phyloP scores from a whole-genome alignment of 345 rosid genomes.

The Aethionema arabicum region DNA sequence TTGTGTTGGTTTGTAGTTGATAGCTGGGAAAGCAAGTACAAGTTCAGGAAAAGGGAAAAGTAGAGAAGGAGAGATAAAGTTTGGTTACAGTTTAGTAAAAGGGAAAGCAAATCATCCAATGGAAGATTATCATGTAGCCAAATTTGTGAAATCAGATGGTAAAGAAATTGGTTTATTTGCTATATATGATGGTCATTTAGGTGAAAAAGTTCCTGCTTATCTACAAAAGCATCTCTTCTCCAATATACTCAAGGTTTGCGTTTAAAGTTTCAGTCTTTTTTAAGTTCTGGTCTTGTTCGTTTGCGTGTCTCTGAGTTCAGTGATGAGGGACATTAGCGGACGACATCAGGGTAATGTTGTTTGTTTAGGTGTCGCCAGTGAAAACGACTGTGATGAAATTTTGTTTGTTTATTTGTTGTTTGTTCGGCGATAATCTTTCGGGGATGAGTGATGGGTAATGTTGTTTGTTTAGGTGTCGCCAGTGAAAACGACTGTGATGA shows the following conservation, averaged over 20 bases:
- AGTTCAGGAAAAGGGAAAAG: conserved; percentile 65
- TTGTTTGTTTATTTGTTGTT: too few species aligned
- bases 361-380: too few species aligned
- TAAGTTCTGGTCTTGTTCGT: background rate
- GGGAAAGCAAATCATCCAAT: conserved; percentile 81
- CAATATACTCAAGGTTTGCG: conserved; percentile 57
- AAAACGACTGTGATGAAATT: too few species aligned
- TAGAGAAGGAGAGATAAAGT: conserved; percentile 47
- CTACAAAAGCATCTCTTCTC: conserved; percentile 61
- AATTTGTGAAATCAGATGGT: conserved; percentile 44
- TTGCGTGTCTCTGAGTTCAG: background rate
- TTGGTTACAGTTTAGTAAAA: conserved; percentile 60
- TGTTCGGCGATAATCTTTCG: too few species aligned
- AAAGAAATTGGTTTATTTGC: conserved; percentile 71
- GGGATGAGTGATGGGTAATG: too few species aligned
- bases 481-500: too few species aligned
- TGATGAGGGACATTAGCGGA: too few species aligned
- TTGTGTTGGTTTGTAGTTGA: conserved; percentile 36
- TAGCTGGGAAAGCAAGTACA: conserved; percentile 48
- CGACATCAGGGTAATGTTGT: too few species aligned
- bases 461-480: too few species aligned
- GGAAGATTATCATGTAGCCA: conserved; percentile 79
- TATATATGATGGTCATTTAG: conserved; percentile 71
- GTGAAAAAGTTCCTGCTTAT: conserved; percentile 72
- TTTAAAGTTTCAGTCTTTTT: background rate